Evolutionary conservation across 2,329 filamentous ascomycete genomes (phyloP).

Genomic region (Pseudovirgaria hyperparasitica): DNA sequence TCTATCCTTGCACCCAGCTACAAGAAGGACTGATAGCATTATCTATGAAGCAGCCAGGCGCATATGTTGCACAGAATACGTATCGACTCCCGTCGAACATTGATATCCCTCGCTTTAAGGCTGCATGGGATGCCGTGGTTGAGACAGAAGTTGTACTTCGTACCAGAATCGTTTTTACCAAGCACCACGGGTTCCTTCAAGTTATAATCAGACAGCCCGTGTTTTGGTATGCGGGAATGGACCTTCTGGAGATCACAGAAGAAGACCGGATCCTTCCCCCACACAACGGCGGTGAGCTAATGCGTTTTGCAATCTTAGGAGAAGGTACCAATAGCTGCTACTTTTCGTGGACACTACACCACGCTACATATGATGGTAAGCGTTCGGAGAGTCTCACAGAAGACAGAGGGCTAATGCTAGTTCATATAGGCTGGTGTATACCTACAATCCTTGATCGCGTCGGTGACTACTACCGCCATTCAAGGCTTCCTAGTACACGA

Average conservation of each 20-base stretch:
- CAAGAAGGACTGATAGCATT: conserved; percentile 20
- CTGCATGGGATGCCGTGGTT: conserved; percentile 33
- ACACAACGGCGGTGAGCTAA: conserved; percentile 14
- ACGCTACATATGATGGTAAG: conserved; percentile 26
- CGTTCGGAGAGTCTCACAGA: too few relatives aligned
- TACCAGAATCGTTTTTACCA: conserved; percentile 26
- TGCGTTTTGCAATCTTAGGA: conserved; percentile 13
- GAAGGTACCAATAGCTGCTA: conserved; percentile 8
- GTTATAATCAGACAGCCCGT: conserved; percentile 15
- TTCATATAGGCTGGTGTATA: conserved; percentile 19
- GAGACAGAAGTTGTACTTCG: conserved; percentile 32
- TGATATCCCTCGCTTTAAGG: conserved; percentile 24
- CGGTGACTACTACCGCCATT: conserved; percentile 12
- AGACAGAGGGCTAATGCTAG: too few relatives aligned
- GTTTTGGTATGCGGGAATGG: conserved; percentile 10
- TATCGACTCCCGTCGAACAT: conserved; percentile 23
- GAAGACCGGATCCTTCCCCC: conserved; percentile 15
- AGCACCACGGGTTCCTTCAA: conserved; percentile 19
- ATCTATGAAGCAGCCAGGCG: conserved; percentile 17
- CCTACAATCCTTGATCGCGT: conserved; percentile 15
- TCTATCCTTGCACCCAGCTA: conserved; percentile 19
- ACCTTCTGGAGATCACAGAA: conserved; percentile 14
- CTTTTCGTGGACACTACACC: conserved; percentile 24
- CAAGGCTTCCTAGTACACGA: neutral
- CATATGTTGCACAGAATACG: conserved; percentile 24